phyloP scores from a whole-genome alignment of 2,329 filamentous ascomycete species.

The Aaosphaeria pasadenensis region DNA sequence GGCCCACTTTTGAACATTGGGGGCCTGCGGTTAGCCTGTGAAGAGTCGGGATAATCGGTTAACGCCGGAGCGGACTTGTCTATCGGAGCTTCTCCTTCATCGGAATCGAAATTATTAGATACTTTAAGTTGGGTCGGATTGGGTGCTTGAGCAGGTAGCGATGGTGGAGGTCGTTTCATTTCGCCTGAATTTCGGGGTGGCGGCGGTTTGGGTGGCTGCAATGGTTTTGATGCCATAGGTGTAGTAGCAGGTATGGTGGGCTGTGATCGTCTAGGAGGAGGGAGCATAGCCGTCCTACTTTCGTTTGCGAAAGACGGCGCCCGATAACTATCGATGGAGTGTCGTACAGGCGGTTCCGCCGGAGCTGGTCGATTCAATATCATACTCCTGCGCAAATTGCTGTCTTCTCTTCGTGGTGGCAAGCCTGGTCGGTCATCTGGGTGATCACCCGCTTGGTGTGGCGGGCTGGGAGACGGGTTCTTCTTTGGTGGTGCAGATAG shows the following conservation, averaged over 20 bases:
- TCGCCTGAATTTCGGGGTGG: constrained; percentile 34
- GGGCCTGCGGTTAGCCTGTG: constrained; percentile 78
- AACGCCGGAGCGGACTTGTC: constrained; percentile 53
- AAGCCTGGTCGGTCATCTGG: constrained; percentile 49
- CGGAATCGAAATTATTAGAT: constrained; percentile 45
- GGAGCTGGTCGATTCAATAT: constrained; percentile 25
- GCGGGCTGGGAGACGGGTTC: constrained; percentile 11
- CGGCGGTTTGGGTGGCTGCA: constrained; percentile 31
- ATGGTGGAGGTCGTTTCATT: constrained; percentile 22
- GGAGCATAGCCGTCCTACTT: constrained; percentile 25
- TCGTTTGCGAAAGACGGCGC: constrained; percentile 21
- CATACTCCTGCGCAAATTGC: constrained; percentile 34
- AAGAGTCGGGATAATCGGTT: constrained; percentile 77
- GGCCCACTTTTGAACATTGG: constrained; percentile 70
- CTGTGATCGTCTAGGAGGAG: constrained; percentile 33
- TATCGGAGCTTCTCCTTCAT: constrained; percentile 44
- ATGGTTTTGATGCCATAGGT: constrained; percentile 13
- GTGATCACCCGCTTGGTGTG: constrained; percentile 16
- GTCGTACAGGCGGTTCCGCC: constrained; percentile 32
- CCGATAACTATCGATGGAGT: constrained; percentile 34
- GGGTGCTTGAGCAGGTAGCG: not conserved
- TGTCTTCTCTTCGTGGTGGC: constrained; percentile 42
- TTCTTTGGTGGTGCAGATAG: constrained; percentile 14
- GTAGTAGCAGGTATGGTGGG: constrained; percentile 3
- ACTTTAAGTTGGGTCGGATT: constrained; percentile 6